Percentiles rank a stretch among this genome's conserved stretches.
These are phyloP conservation scores for Morella rubra DNA, from an alignment of 306 rosid species.

Conservation along the genomic window DNA sequence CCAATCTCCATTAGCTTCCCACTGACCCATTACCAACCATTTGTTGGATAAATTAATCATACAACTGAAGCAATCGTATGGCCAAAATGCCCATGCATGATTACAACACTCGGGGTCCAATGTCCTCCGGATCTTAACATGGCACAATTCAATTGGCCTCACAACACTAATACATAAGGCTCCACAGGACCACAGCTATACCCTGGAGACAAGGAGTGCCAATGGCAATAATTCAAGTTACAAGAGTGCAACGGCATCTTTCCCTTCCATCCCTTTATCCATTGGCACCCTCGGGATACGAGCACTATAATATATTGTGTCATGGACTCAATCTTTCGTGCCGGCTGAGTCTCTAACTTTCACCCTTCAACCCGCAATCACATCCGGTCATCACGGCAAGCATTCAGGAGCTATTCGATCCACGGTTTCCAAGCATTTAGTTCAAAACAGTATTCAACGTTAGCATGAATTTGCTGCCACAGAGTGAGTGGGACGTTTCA, in stretches of 20 bases:
- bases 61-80: slow-evolving; percentile 7
- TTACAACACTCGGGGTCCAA: slow-evolving; percentile 18
- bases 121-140: slow-evolving; percentile 12
- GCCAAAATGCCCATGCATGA: slow-evolving; percentile 29
- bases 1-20: slow-evolving; percentile 30
- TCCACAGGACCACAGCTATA: slow-evolving; percentile 33
- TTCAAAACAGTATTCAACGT: background rate
- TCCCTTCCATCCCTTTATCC: slow-evolving; percentile 19
- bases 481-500: background rate
- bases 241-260: slow-evolving; percentile 30
- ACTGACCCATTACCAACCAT: slow-evolving; percentile 70
- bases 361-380: slow-evolving; percentile 43
- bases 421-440: background rate
- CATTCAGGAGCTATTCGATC: no score
- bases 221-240: slow-evolving; percentile 32
- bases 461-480: no score
- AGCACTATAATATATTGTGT: background rate
- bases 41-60: slow-evolving; percentile 50
- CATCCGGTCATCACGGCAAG: slow-evolving; percentile 48
- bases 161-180: slow-evolving; percentile 3
- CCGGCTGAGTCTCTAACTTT: slow-evolving; percentile 5
- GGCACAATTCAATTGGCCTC: slow-evolving; percentile 30
- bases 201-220: slow-evolving; percentile 45
- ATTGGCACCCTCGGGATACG: slow-evolving; percentile 31
- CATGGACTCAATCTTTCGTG: slow-evolving; percentile 21